Base-by-base conservation (phyloP, 1,139 yeast genomes). In the Candida mesenterica region DNA sequence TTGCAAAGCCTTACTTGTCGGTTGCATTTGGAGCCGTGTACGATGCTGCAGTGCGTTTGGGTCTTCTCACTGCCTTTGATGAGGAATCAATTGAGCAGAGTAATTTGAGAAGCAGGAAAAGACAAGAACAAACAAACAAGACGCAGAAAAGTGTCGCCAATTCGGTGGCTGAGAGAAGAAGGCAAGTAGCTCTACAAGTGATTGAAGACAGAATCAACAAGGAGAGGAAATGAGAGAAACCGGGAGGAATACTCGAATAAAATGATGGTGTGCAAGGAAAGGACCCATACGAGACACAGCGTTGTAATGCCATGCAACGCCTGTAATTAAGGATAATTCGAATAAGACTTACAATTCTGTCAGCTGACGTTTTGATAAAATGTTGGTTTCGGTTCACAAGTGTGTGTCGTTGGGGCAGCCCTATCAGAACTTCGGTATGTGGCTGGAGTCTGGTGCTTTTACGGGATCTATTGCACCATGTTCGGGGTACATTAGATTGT, bases 121-220 rank as follows among this genome's bases (percentile, higher is more conserved):
- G 68, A 61, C 75, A 50, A 59, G 74, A 71, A 36, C 74, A 68
- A 40, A 60, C 57, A 12, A 67, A 56, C 44, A 69, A 65, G 46
- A 53, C 62, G 17, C 65, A 65, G 41, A 65, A 64, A 44, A 62
- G 53, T 42, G 68, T 50, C 31, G 72, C 82, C 14, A 72, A 74
- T 50, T 75, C 84, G 31, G 81, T 77, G 4, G 90, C 92, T 13
- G 96, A 88, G 53, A 75, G 96, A 56, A 75, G 96, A 59, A 74
- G 95, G 57, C 92, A 85, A 48, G 78, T 88, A 32, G 96, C 96
- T 0, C 62, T 88, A 39, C 84, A 85, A 50, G 92, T 87, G 18
- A 68, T 88, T 41, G 94, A 86, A 50, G 92, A 86, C 50, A 70
- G 94, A 50, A 76, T 80, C 36, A 62, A 55, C 44, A 61, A 59